Percentiles rank a stretch among this genome's conserved stretches.
phyloP scores from a whole-genome alignment of 1,284 basidiomycete genomes.

The Moniliella sp. region DNA sequence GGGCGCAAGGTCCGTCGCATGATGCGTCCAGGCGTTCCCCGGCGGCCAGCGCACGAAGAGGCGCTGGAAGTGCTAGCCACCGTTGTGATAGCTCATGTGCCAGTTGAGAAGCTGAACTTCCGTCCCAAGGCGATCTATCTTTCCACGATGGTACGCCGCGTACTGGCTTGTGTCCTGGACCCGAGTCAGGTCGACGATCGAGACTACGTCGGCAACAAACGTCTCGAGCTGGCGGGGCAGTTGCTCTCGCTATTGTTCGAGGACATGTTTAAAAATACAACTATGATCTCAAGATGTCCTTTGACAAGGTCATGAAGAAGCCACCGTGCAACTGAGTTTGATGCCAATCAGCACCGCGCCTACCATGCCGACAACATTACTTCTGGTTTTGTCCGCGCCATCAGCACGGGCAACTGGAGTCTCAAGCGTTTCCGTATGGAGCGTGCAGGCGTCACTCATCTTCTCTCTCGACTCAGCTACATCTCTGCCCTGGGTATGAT shows the following conservation, averaged over 20 bases:
- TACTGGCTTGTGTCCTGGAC: constrained; percentile 87
- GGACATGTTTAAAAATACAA: constrained; percentile 97
- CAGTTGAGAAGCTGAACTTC: constrained; percentile 73
- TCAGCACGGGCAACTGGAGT: constrained; percentile 97
- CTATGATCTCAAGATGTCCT: constrained; percentile 75
- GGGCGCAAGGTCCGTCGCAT: constrained; percentile 38
- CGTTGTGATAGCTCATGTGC: constrained; percentile 88
- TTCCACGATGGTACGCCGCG: constrained; percentile 86
- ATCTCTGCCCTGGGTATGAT: constrained; percentile 98
- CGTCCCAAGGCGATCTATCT: constrained; percentile 89
- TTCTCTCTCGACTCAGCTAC: constrained; percentile 78
- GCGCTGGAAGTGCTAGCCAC: constrained; percentile 86
- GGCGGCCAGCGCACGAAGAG: constrained; percentile 73
- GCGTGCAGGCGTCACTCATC: constrained; percentile 95
- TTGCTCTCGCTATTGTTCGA: constrained; percentile 82
- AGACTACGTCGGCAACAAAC: constrained; percentile 98
- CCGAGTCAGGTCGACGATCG: constrained; percentile 93
- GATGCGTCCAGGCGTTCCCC: constrained; percentile 36
- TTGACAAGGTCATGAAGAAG: constrained; percentile 95
- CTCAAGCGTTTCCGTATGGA: constrained; percentile 99
- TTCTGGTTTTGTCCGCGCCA: constrained; percentile 82
- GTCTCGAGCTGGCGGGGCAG: constrained; percentile 88
- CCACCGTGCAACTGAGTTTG: constrained; percentile 83
- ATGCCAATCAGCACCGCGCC: constrained; percentile 79
- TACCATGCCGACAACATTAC: constrained; percentile 73